Base-by-base conservation (phyloP, 139 green algal genomes). In the Tetratostichococcus sp. region DNA sequence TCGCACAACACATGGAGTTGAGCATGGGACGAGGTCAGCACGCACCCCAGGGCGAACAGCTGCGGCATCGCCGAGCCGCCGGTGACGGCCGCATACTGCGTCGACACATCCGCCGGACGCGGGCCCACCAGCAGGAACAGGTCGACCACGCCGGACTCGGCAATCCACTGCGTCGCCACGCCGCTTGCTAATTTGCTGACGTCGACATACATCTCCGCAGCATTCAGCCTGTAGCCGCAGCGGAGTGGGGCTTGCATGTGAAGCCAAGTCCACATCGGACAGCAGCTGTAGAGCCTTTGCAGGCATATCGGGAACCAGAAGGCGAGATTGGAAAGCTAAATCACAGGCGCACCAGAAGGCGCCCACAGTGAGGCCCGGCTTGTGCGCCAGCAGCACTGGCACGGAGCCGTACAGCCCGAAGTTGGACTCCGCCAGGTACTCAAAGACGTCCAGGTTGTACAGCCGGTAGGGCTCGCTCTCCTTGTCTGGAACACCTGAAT, bases 371-470 rank as follows among this genome's bases (percentile, higher is more conserved):
- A 83, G 75, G 30, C 82, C 84, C 8, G 75, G 69, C 74, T 86
- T 89, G 83, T 98, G 92, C 2, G 88, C 90, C 42, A 94, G 30
- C 79, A 99, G 78, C 30, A 97, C 73, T 14, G 96, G 95, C 76
- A 99, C 98, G 72, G 90, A 88, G 30, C 96, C 96, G 76, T 99
- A 99, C 73, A 99, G 89, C 5, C 96, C 93, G 84, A 99, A 99
- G 16, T 92, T 89, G 2, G 88, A 94, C 58, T 97, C 86, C 17
- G 86, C 43, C 30, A 91, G 67, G 81, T 99, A 98, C 86, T 98
- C 95, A 85, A 99, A 99, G 69, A 99, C 96, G 80, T 99, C 96
- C 77, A 99, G 84, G 82, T 98, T 99, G 90, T 98, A 99, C 73
- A 99, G 83, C 31, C 96, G 85, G 89, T 98, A 99, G 30, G 96